These are phyloP conservation scores for Termitomyces sp. DNA, from an alignment of 768 basidiomycete species.

Conservation along the genomic window DNA sequence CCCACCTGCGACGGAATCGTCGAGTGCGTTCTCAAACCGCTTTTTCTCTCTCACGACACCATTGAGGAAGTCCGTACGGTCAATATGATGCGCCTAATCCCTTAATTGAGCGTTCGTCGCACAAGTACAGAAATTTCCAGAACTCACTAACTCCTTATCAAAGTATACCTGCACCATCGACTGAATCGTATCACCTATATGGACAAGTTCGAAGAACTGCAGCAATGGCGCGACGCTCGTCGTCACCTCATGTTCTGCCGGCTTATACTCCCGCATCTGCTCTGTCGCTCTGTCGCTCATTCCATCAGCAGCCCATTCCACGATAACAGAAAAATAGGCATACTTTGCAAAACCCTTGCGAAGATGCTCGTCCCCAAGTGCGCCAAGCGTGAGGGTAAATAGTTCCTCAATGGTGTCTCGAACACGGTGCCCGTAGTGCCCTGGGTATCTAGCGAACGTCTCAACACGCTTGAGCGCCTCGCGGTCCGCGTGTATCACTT, in stretches of 20 bases:
- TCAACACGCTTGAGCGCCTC: conserved; percentile 91
- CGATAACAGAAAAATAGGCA: conserved; percentile 20
- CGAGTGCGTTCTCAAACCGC: conserved; percentile 85
- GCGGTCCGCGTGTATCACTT: conserved; percentile 89
- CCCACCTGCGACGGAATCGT: conserved; percentile 91
- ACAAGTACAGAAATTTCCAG: background rate
- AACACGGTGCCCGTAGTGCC: conserved; percentile 81
- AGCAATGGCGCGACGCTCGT: conserved; percentile 86
- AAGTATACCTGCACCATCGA: conserved; percentile 98
- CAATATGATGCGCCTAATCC: conserved; percentile 75
- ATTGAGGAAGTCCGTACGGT: conserved; percentile 91
- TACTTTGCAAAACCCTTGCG: conserved; percentile 72
- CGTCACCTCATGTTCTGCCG: conserved; percentile 77
- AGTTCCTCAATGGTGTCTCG: conserved; percentile 92
- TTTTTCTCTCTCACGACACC: conserved; percentile 95
- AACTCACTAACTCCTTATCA: conserved; percentile 84
- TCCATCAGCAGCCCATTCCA: background rate
- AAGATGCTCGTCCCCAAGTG: conserved; percentile 75
- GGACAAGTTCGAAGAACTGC: conserved; percentile 97
- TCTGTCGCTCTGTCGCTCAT: conserved; percentile 62
- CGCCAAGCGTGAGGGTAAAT: conserved; percentile 79
- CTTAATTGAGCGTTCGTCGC: background rate
- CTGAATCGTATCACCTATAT: conserved; percentile 95
- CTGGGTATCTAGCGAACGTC: conserved; percentile 84
- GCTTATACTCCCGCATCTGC: conserved; percentile 86